Evolutionary conservation across 2,329 filamentous ascomycete species (phyloP).

Genomic region (Xylaria sp.): DNA sequence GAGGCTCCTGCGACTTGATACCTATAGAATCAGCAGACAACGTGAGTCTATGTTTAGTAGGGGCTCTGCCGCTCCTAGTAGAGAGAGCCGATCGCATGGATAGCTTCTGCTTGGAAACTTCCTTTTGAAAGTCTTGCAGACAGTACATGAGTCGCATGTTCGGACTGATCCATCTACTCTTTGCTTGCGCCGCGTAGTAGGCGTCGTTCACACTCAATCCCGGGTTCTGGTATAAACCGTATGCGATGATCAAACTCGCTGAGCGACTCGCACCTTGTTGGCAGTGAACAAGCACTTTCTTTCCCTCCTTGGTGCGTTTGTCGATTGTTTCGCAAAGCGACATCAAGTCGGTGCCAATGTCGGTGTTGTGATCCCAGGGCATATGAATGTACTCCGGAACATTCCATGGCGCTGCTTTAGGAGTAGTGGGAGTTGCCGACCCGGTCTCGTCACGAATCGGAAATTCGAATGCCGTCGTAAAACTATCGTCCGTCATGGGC

Average conservation of each 20-base stretch:
- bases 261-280: conserved; percentile 83
- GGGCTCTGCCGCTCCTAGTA: conserved; percentile 48
- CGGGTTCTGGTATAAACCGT: conserved; percentile 74
- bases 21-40: conserved; percentile 56
- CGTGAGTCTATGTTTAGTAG: conserved; percentile 55
- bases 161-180: conserved; percentile 82
- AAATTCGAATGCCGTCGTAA: conserved; percentile 57
- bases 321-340: conserved; percentile 72
- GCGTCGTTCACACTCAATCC: conserved; percentile 74
- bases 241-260: conserved; percentile 80
- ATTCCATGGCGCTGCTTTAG: conserved; percentile 45
- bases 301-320: conserved; percentile 63
- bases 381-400: conserved; percentile 81
- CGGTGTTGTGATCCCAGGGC: conserved; percentile 83
- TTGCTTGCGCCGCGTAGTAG: conserved; percentile 72
- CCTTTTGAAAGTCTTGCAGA: conserved; percentile 72
- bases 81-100: conserved; percentile 43
- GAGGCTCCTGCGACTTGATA: conserved; percentile 48
- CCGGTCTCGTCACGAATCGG: conserved; percentile 38
- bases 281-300: conserved; percentile 76
- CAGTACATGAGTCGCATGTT: conserved; percentile 93
- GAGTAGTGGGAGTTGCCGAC: conserved; percentile 50
- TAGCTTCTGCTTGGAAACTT: conserved; percentile 48
- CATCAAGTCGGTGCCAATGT: conserved; percentile 74
- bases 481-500: conserved; percentile 52